Conservation (phyloP, 1,284 basidiomycete species). For the Volvariella volvacea region DNA sequence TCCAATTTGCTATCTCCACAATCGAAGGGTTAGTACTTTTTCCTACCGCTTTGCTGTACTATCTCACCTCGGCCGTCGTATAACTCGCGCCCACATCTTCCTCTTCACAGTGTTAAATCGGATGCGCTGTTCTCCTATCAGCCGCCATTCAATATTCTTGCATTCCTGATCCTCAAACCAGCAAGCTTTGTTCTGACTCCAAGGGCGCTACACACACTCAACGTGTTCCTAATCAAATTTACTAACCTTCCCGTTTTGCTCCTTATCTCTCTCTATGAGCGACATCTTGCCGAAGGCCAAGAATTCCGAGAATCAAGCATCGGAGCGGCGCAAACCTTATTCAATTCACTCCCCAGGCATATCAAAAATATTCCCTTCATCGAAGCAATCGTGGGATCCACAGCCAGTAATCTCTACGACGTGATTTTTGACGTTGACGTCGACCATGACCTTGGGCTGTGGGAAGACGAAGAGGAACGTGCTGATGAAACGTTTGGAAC, state of each 20-base stretch:
- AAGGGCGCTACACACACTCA: constrained; percentile 67
- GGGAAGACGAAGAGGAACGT: constrained; percentile 41
- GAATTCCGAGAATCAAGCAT: constrained; percentile 43
- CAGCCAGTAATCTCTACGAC: constrained; percentile 59
- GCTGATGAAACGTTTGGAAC: constrained; percentile 25
- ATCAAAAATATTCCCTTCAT: constrained; percentile 68
- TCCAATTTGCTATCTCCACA: constrained; percentile 81
- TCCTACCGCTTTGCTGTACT: background rate
- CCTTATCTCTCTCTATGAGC: constrained; percentile 75
- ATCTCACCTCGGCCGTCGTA: background rate
- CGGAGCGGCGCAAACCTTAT: constrained; percentile 47
- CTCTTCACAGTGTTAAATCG: constrained; percentile 60
- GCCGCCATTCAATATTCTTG: constrained; percentile 79
- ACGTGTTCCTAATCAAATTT: constrained; percentile 78
- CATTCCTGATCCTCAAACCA: constrained; percentile 73
- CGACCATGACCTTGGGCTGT: constrained; percentile 41
- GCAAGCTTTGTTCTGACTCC: constrained; percentile 68
- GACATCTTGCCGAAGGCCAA: constrained; percentile 49
- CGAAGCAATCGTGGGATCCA: constrained; percentile 64
- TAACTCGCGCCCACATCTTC: background rate
- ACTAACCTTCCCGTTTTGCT: constrained; percentile 80
- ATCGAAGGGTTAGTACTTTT: constrained; percentile 67
- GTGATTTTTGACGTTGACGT: constrained; percentile 72
- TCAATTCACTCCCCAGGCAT: constrained; percentile 58
- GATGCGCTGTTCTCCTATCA: constrained; percentile 90